Base-by-base conservation (phyloP, 305 asterid species). In the Rubia occidens region DNA sequence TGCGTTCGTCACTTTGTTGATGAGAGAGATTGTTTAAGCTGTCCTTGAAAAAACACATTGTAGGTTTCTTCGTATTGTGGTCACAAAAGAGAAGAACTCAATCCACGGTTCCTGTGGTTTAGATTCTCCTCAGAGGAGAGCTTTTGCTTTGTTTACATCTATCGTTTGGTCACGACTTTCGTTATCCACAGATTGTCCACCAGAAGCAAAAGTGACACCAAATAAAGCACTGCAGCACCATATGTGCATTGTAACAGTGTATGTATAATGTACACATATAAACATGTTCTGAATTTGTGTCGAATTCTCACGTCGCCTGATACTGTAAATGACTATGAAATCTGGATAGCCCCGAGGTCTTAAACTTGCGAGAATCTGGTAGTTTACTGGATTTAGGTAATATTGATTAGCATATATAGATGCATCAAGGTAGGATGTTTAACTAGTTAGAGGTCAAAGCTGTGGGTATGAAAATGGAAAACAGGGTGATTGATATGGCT, bases 391-490 rank as follows among this genome's bases (percentile, higher is more conserved):
- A 13, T 47, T 47, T 47, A 13, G 54, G 54, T 47, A 47, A 0
- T 11, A 14, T 47, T 3, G 3, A 14, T 47, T 47, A 47, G 54
- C 54, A 14, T 49, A 15, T 45, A 2, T 5, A 45, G 0, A 45
- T 51, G 56, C 56, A 51, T 51, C 56, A 47, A 47, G 53, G 53
- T 51, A 51, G 20, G 56, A 17, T 51, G 56, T 15, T 17, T 51
- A 20, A 4, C 5, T 51, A 15, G 56, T 58, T 82, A 91, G 64
- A 91, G 91, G 80, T 89, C 97, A 76, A 91, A 91, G 32, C 91
- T 91, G 81, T 91, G 97, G 82, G 90, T 85, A 78, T 91, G 85
- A 91, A 89, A 91, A 80, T 91, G 97, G 71, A 87, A 89, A 17
- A 91, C 78, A 0, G 96, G 83, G 21, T 69, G 71, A 62, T 77